phyloP scores from a whole-genome alignment of 148 eudicot species.

The Fallopia convolvulus region DNA sequence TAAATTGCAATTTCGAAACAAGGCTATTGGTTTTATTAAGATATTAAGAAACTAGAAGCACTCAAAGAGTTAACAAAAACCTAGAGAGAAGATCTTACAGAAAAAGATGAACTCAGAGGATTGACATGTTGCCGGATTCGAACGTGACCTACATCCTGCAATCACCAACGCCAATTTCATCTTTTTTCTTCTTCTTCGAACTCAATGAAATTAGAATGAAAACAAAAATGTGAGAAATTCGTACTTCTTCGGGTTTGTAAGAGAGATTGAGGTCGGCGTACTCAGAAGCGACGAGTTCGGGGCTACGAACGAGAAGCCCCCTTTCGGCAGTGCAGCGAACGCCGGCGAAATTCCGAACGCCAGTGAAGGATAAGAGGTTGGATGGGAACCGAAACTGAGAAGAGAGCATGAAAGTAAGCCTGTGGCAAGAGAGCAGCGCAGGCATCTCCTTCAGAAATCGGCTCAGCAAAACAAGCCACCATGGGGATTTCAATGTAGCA shows the following conservation, averaged over 20 bases:
- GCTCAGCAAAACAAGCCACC: conserved; percentile 1
- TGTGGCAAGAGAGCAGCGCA: conserved; percentile 6
- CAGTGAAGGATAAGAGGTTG: neutral
- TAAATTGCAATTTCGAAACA: neutral
- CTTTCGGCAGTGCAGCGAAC: neutral
- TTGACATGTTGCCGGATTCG: conserved; percentile 93
- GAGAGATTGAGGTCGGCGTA: conserved; percentile 57
- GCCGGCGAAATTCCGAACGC: neutral
- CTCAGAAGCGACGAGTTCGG: conserved; percentile 47
- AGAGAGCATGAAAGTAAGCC: neutral
- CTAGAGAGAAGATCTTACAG: conserved; percentile 26
- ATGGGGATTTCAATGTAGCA: neutral
- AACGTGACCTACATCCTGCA: conserved; percentile 70
- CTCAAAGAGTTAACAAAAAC: neutral
- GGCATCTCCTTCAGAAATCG: neutral
- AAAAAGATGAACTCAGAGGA: conserved; percentile 53
- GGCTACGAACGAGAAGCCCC: conserved; percentile 25
- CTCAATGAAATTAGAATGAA: conserved; percentile 6
- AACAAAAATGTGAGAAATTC: neutral
- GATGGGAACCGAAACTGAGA: neutral
- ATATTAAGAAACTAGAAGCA: neutral
- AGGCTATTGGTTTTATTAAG: neutral
- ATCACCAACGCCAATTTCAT: neutral
- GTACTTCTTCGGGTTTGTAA: conserved; percentile 21
- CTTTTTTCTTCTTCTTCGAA: neutral